These are phyloP conservation scores for Neofusicoccum parvum DNA, from an alignment of 2,329 filamentous ascomycete species.

Conservation along the genomic window DNA sequence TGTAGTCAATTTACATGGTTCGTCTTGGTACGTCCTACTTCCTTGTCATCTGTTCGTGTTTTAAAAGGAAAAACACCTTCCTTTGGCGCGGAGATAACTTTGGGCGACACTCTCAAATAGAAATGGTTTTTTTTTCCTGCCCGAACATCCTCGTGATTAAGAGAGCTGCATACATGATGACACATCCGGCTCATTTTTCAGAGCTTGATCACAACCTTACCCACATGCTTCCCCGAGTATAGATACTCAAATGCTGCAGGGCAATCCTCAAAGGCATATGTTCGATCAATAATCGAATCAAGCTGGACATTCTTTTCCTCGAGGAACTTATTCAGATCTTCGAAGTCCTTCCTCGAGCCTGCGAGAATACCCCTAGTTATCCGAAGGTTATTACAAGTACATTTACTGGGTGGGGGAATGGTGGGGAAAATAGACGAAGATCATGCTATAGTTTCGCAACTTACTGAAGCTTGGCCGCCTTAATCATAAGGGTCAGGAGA, in stretches of 20 bases:
- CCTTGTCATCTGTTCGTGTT: too few species aligned
- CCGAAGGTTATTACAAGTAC: too few species aligned
- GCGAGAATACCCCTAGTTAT: constrained; percentile 54
- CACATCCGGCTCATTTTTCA: neutral
- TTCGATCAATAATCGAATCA: constrained; percentile 35
- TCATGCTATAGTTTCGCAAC: neutral
- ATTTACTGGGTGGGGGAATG: constrained; percentile 24
- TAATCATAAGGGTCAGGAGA: neutral
- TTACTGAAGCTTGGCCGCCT: neutral
- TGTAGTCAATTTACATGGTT: too few species aligned
- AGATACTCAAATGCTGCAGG: constrained; percentile 39
- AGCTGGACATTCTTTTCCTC: constrained; percentile 35
- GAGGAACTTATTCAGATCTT: constrained; percentile 38
- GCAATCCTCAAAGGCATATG: constrained; percentile 27
- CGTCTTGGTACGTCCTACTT: too few species aligned
- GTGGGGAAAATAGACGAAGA: neutral
- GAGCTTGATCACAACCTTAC: constrained; percentile 30
- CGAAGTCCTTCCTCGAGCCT: constrained; percentile 57
- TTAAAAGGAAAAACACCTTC: too few species aligned
- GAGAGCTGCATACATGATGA: too few species aligned
- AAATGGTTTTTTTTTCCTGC: too few species aligned
- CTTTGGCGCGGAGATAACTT: too few species aligned
- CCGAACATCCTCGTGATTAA: too few species aligned
- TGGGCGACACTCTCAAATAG: too few species aligned
- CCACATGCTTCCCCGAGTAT: constrained; percentile 39